Conservation (phyloP, 345 rosid species). For the Eucalyptus decipiens region DNA sequence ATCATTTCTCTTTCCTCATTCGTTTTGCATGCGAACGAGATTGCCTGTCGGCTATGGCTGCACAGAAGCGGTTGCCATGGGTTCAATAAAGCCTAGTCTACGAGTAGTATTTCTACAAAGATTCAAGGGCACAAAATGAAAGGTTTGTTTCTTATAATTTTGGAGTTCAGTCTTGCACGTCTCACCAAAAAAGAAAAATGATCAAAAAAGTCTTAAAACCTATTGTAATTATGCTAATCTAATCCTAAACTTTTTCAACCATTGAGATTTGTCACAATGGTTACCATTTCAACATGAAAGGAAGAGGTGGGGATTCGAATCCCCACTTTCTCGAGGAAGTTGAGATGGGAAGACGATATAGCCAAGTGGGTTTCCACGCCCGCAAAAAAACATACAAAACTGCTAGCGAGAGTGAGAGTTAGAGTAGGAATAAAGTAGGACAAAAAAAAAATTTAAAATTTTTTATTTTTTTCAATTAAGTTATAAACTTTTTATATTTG, state of each 20-base stretch:
- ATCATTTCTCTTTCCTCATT: neutral
- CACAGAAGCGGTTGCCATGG: neutral
- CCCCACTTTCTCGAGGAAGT: too few species aligned
- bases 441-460: too few species aligned
- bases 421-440: too few species aligned
- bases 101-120: neutral
- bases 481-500: too few species aligned
- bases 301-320: rapidly evolving
- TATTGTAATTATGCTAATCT: rapidly evolving
- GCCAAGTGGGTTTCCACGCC: too few species aligned
- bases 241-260: too few species aligned
- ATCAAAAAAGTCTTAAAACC: too few species aligned
- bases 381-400: too few species aligned
- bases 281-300: too few species aligned
- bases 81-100: neutral
- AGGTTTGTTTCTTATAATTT: neutral
- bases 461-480: rapidly evolving
- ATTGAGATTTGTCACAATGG: rapidly evolving
- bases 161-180: neutral
- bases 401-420: too few species aligned
- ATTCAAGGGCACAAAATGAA: neutral
- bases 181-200: neutral
- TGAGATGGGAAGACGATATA: rapidly evolving
- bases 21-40: neutral
- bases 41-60: neutral